A percentile compares a stretch with the other conserved stretches of the same genome.
Conservation (phyloP, 192 early-diverging fungal species). For the Coemansia sp. region DNA sequence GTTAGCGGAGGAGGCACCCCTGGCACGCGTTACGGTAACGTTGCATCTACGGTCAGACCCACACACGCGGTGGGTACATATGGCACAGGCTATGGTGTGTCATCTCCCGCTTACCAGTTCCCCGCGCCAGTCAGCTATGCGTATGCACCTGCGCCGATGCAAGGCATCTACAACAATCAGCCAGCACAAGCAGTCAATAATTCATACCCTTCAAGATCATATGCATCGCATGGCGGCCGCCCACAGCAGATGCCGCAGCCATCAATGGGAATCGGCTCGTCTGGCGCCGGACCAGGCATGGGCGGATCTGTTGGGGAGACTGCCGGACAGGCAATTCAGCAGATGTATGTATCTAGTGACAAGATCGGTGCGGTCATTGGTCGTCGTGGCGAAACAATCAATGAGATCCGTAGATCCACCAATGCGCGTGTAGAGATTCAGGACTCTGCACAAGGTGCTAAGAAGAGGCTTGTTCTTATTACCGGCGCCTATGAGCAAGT, state of each 20-base stretch:
- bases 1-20: conserved; percentile 8
- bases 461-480: conserved; percentile 46
- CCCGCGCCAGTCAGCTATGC: conserved; percentile 28
- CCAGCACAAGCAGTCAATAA: conserved; percentile 15
- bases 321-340: conserved; percentile 46
- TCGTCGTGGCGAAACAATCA: conserved; percentile 52
- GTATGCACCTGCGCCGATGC: conserved; percentile 27
- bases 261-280: conserved; percentile 13
- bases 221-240: conserved; percentile 15
- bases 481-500: conserved; percentile 52
- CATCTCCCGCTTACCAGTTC: conserved; percentile 37
- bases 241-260: conserved; percentile 20
- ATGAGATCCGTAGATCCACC: conserved; percentile 41
- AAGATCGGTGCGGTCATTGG: conserved; percentile 52
- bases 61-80: conserved; percentile 16
- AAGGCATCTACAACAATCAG: conserved; percentile 20
- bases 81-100: conserved; percentile 18
- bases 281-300: neutral
- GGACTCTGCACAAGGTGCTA: conserved; percentile 45
- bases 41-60: conserved; percentile 6
- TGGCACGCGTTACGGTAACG: conserved; percentile 25
- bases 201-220: conserved; percentile 17
- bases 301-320: conserved; percentile 10
- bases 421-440: conserved; percentile 52
- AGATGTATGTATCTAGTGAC: conserved; percentile 51